Conservation (phyloP, 1,284 basidiomycete species). For the Amylostereum areolatum region DNA sequence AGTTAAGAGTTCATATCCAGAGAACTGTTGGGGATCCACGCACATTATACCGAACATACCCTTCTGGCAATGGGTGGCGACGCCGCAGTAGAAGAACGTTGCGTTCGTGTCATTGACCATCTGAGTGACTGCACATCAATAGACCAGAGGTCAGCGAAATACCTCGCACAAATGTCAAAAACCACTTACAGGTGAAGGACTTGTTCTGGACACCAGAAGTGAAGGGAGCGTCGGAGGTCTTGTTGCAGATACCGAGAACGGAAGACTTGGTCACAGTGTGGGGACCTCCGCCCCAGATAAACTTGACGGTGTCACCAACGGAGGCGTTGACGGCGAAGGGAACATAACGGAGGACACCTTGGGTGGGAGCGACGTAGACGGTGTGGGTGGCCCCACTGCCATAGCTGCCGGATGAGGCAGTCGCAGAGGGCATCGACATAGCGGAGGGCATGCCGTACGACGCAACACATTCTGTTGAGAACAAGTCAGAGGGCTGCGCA, state of each 20-base stretch:
- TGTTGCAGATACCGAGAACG: constrained; percentile 62
- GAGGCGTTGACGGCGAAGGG: constrained; percentile 70
- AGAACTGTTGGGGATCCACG: constrained; percentile 19
- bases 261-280: constrained; percentile 77
- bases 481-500: not conserved
- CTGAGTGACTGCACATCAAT: constrained; percentile 44
- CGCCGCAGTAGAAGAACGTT: constrained; percentile 67
- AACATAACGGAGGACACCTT: constrained; percentile 68
- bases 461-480: constrained; percentile 54
- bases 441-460: constrained; percentile 41
- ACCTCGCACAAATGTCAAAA: constrained; percentile 15
- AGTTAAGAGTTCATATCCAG: constrained; percentile 3
- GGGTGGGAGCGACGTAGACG: constrained; percentile 67
- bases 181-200: constrained; percentile 37
- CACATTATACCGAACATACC: constrained; percentile 76
- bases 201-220: constrained; percentile 57
- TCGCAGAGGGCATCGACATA: constrained; percentile 35
- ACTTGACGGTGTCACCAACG: constrained; percentile 68
- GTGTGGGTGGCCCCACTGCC: constrained; percentile 59
- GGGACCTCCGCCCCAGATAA: constrained; percentile 67
- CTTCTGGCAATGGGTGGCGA: constrained; percentile 62
- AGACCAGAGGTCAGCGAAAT: not conserved
- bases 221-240: constrained; percentile 52
- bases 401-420: constrained; percentile 26
- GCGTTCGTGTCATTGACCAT: constrained; percentile 67